Evolutionary conservation across 208 protist species (phyloP), one percentile per base, ranked within the genome.

Genomic region (Leishmania arabica): DNA sequence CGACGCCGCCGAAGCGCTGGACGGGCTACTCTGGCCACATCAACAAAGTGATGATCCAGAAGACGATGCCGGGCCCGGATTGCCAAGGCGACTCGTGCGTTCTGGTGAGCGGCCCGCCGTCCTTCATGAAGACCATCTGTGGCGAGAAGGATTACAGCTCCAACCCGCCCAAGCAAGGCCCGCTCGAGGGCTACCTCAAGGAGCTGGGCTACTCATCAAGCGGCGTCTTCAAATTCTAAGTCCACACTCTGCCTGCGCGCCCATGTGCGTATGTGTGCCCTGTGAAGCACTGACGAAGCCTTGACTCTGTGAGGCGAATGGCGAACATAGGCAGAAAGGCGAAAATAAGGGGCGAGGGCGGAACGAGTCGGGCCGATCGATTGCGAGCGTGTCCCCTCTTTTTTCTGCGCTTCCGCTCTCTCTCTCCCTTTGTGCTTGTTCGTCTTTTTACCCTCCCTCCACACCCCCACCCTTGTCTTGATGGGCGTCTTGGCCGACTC

Each of bases 191-290:
- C 54, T 87, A 90, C 73, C 84, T 98, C 34, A 95, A 94, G 80
- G 87, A 96, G 56, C 69, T 95, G 84, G 91, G 90, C 51, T 98
- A 95, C 84, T 77, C 86, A 15, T 81, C 86, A 72, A 75, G 79
- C 3, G 82, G 89, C 74, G 92, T 97, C 31, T 96, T 89, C 68
- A 97, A 96, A 78, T 92, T 97, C 72, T 97, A 81, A 91, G 64
- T 51, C 21, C 15, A 11, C 42, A 37, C 71, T 58, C 7, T 27
- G 8, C 37, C 42, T 62, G 47, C 13, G 27, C 49, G 66, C 8
- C 15, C 49, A 40, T 31, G 17, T 76, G 8, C 24, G 17, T 74
- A 11, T 31, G 64, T 69, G 34, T 75, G 17, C 19, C 5, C 24
- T n/a, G 60, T 37, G 31, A 37, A 66, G 60, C 60, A 15, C 60